Evolutionary conservation across 2,329 filamentous ascomycete genomes (phyloP).

Genomic region (Nemania sp.): DNA sequence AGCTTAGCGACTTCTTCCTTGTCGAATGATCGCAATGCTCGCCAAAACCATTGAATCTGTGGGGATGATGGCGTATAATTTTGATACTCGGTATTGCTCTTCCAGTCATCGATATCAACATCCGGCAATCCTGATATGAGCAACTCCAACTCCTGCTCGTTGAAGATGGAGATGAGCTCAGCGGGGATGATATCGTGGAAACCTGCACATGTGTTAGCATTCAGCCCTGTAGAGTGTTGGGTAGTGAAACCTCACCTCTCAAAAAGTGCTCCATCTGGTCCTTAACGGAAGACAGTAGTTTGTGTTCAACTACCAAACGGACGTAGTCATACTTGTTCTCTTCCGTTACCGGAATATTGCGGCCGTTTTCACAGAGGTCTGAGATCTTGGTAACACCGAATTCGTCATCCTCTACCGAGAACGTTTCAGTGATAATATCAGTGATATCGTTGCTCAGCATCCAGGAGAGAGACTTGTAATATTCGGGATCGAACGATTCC

Average conservation of each 20-base stretch:
- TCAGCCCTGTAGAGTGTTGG: slow-evolving; percentile 6
- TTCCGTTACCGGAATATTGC: slow-evolving; percentile 91
- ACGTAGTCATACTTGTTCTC: slow-evolving; percentile 99
- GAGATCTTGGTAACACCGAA: slow-evolving; percentile 89
- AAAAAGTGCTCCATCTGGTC: slow-evolving; percentile 94
- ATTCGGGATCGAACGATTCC: slow-evolving; percentile 97
- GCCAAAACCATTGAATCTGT: slow-evolving; percentile 99
- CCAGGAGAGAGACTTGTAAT: slow-evolving; percentile 98
- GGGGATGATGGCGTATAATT: slow-evolving; percentile 94
- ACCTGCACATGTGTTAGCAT: slow-evolving; percentile 54
- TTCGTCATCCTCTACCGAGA: slow-evolving; percentile 90
- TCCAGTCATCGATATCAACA: slow-evolving; percentile 98
- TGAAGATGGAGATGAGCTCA: slow-evolving; percentile 95
- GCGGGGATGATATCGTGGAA: slow-evolving; percentile 99
- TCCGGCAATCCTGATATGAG: slow-evolving; percentile 96
- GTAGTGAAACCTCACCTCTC: slow-evolving; percentile 61
- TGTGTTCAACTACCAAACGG: slow-evolving; percentile 90
- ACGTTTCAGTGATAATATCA: slow-evolving; percentile 95
- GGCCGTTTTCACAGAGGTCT: slow-evolving; percentile 84
- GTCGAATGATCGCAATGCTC: slow-evolving; percentile 93
- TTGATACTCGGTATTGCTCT: slow-evolving; percentile 97
- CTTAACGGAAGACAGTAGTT: slow-evolving; percentile 86
- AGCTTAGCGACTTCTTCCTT: slow-evolving; percentile 98
- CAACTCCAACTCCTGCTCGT: slow-evolving; percentile 95
- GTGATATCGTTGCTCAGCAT: slow-evolving; percentile 99